Evolutionary conservation across 139 green algal genomes (phyloP), one percentile per base, ranked within the genome.

Genomic region (Coelastrella sp.): DNA sequence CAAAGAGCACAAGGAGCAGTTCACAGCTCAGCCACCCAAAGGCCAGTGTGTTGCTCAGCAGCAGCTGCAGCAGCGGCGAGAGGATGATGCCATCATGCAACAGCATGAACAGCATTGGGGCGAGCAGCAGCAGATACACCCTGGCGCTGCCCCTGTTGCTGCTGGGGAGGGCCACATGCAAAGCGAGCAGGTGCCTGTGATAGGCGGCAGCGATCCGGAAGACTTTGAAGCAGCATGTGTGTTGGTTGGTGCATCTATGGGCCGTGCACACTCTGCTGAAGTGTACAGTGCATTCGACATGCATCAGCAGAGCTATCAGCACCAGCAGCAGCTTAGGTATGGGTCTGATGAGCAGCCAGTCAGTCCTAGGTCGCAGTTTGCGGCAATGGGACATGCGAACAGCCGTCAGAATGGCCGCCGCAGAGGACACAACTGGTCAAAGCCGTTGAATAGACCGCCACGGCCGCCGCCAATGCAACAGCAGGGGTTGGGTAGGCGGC

Each of bases 381-480:
- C 16, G 64, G 4, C 64, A 71, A 71, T 71, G 8, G 61, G 61
- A 19, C 19, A 22, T 11, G 73, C 73, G 59, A 11, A 23, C 22
- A 23, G 8, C 57, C 83, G 83, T 4, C 66, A 80, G 68, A 73
- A 64, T 58, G 83, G 68, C 54, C 47, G 83, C 16, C 68, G 83
- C 13, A 73, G 83, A 5, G 83, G 83, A 7, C 83, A 88, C 54
- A 88, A 88, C 83, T 88, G 83, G 83, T 88, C 83, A 13, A 88
- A 88, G 83, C 83, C 83, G 47, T 19, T 80, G 7, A 80, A 87
- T 71, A 32, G 82, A 19, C 82, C 82, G 6, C 82, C 82, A 22
- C 22, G 82, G 64, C 82, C 82, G 23, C 82, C 82, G 19, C 82
- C 82, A 7, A 19, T 22, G 65, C 82, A 78, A 54, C 83, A 79